Evolutionary conservation across 495 filamentous ascomycete species (phyloP).

Genomic region (Neurospora sp.): DNA sequence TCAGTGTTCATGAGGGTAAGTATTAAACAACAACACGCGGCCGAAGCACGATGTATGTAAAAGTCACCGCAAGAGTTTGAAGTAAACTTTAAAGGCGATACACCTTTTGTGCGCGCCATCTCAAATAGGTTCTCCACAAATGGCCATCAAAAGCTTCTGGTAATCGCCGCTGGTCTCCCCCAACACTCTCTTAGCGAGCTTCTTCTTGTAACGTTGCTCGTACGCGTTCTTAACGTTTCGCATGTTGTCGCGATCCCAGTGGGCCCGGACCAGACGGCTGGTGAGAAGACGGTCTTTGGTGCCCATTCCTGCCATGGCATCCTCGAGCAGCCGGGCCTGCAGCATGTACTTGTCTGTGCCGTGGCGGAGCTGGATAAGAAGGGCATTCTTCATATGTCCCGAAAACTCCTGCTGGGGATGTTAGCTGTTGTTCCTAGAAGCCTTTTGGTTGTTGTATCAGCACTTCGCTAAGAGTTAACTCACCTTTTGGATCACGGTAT

Average conservation of each 20-base stretch:
- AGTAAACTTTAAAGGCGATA: neutral
- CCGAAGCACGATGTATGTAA: neutral
- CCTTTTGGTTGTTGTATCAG: neutral
- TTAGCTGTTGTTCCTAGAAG: neutral
- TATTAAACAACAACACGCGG: neutral
- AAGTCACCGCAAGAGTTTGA: neutral
- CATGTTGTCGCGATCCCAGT: conserved; percentile 70
- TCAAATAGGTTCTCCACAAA: neutral
- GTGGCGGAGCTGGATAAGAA: conserved; percentile 66
- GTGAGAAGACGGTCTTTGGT: conserved; percentile 80
- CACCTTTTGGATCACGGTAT: conserved; percentile 58
- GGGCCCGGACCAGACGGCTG: conserved; percentile 57
- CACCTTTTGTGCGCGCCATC: neutral
- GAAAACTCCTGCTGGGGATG: conserved; percentile 52
- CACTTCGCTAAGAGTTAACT: conserved; percentile 4
- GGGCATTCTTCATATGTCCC: conserved; percentile 82
- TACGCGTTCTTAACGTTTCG: conserved; percentile 66
- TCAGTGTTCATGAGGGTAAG: neutral
- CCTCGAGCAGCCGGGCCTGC: conserved; percentile 71
- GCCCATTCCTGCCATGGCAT: conserved; percentile 74
- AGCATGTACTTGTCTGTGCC: conserved; percentile 71
- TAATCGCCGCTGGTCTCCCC: conserved; percentile 87
- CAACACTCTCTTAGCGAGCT: conserved; percentile 53
- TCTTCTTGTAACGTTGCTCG: conserved; percentile 48
- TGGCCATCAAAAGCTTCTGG: conserved; percentile 52